These are phyloP conservation scores for Arthrinium puccinioides DNA, from an alignment of 2,329 filamentous ascomycete species.

Conservation along the genomic window DNA sequence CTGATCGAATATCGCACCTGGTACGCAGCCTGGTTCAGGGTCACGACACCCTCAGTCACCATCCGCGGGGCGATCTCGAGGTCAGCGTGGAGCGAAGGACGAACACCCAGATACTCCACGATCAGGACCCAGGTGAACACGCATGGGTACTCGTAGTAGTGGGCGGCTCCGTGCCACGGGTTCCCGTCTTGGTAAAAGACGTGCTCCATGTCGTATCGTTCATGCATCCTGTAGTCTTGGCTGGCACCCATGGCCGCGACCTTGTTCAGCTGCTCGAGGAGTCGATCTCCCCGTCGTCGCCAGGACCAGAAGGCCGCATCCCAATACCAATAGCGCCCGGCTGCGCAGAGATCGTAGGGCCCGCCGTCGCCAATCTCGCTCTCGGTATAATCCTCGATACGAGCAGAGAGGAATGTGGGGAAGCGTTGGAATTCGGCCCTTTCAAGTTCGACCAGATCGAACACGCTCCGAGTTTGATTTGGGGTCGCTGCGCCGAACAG, in stretches of 20 bases:
- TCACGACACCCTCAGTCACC: background rate
- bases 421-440: slow-evolving; percentile 7
- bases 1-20: slow-evolving; percentile 3
- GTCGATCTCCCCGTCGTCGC: slow-evolving; percentile 2
- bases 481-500: slow-evolving; percentile 3
- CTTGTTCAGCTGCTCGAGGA: slow-evolving; percentile 5
- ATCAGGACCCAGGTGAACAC: slow-evolving; percentile 7
- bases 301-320: slow-evolving; percentile 9
- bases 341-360: slow-evolving; percentile 9
- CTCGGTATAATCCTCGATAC: slow-evolving; percentile 7
- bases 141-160: slow-evolving; percentile 10
- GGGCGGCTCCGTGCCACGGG: slow-evolving; percentile 8
- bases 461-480: slow-evolving; percentile 1
- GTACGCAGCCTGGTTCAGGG: slow-evolving; percentile 4
- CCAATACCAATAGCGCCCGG: slow-evolving; percentile 9
- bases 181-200: slow-evolving; percentile 8
- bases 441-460: slow-evolving; percentile 2
- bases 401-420: slow-evolving; percentile 7
- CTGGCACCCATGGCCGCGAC: slow-evolving; percentile 5
- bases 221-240: slow-evolving; percentile 8
- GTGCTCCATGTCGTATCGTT: slow-evolving; percentile 9
- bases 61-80: slow-evolving; percentile 2
- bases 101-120: slow-evolving; percentile 5
- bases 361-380: slow-evolving; percentile 9
- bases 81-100: slow-evolving; percentile 2